These are phyloP conservation scores for Claviceps capensis DNA, from an alignment of 2,329 filamentous ascomycete species.

Conservation along the genomic window DNA sequence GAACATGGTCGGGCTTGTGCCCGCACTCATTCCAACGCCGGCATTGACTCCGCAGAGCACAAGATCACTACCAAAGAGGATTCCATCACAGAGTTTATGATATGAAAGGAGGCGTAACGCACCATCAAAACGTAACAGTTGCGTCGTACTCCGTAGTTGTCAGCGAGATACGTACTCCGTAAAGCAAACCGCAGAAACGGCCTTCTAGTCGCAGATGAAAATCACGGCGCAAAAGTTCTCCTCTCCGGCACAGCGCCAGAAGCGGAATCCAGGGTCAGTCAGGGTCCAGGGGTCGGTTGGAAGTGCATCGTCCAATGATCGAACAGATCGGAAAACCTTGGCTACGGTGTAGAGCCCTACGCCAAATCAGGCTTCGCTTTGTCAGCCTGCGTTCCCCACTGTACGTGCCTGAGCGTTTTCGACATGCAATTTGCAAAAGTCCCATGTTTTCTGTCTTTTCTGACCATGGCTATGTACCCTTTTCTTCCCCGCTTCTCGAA, in stretches of 20 bases:
- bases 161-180: background rate
- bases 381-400: background rate
- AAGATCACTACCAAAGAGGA: background rate
- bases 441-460: background rate
- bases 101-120: background rate
- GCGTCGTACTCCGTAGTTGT: background rate
- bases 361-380: background rate
- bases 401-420: background rate
- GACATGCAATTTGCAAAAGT: background rate
- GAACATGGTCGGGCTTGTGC: background rate
- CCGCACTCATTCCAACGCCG: background rate
- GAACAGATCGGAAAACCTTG: constrained; percentile 16
- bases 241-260: background rate
- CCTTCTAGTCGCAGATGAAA: background rate
- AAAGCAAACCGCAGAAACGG: background rate
- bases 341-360: background rate
- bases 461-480: background rate
- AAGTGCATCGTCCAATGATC: constrained; percentile 21
- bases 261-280: constrained; percentile 15
- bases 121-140: background rate
- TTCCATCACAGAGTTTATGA: background rate
- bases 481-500: constrained; percentile 6
- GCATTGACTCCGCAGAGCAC: background rate
- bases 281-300: constrained; percentile 9
- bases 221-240: background rate